Percentiles rank a stretch among this genome's conserved stretches.
phyloP scores from a whole-genome alignment of 1,284 basidiomycete species.

The Heterobasidion parviporum region DNA sequence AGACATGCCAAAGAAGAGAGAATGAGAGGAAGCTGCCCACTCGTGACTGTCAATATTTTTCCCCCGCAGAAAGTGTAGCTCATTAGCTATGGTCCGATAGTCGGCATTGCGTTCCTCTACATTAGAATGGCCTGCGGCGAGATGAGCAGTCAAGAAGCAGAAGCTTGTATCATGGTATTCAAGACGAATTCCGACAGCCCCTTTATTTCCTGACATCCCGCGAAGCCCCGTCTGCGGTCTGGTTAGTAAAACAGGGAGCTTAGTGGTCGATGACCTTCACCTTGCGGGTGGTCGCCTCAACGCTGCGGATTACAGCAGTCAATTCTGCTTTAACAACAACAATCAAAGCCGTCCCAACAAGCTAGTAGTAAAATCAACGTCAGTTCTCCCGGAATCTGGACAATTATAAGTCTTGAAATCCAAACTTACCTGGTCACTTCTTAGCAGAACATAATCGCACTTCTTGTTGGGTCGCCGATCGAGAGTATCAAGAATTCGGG shows the following conservation, averaged over 20 bases:
- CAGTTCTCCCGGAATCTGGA: background rate
- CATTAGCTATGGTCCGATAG: slow-evolving; percentile 81
- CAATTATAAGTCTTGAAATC: slow-evolving; percentile 1
- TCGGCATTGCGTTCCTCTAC: slow-evolving; percentile 89
- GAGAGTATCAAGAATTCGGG: slow-evolving; percentile 73
- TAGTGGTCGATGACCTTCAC: slow-evolving; percentile 27
- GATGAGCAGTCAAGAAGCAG: slow-evolving; percentile 93
- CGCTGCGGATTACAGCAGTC: slow-evolving; percentile 75
- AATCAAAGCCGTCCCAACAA: slow-evolving; percentile 92
- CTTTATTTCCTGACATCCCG: slow-evolving; percentile 97
- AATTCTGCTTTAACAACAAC: slow-evolving; percentile 77
- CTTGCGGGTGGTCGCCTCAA: slow-evolving; percentile 91
- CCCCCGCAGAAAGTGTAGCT: slow-evolving; percentile 82
- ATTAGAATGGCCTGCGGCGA: slow-evolving; percentile 90
- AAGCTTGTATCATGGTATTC: slow-evolving; percentile 87
- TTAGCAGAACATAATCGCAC: slow-evolving; percentile 75
- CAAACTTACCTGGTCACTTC: slow-evolving; percentile 77
- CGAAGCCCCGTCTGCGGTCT: slow-evolving; percentile 77
- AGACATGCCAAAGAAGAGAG: background rate
- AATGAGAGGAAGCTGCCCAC: slow-evolving; percentile 35
- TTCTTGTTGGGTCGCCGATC: slow-evolving; percentile 59
- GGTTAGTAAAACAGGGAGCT: background rate
- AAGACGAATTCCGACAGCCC: slow-evolving; percentile 88
- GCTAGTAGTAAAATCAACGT: slow-evolving; percentile 32
- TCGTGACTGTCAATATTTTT: slow-evolving; percentile 87